phyloP scores from a whole-genome alignment of 768 basidiomycete genomes.

The Auricularia sp. region DNA sequence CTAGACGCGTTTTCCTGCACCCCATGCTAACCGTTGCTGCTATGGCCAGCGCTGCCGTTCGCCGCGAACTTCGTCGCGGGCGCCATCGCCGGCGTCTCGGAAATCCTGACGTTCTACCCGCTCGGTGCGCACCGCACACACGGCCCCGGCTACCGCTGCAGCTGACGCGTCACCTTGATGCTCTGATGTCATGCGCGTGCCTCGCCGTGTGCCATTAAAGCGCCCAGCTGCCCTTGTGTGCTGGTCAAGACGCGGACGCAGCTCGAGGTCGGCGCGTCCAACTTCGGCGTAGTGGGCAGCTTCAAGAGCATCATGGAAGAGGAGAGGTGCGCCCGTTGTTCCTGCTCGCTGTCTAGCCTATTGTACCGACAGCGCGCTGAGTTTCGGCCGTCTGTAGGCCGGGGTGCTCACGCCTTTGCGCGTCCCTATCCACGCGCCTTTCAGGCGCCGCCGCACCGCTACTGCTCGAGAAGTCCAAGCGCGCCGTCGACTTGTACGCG shows the following conservation, averaged over 20 bases:
- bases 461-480: conserved; percentile 93
- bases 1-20: no score
- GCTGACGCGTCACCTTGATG: neutral
- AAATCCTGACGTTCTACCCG: conserved; percentile 73
- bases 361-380: conserved; percentile 21
- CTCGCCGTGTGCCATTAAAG: no score
- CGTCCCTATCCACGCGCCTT: neutral
- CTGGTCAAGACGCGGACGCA: conserved; percentile 99
- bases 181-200: conserved; percentile 71
- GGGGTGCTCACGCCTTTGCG: conserved; percentile 32
- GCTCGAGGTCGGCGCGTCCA: conserved; percentile 73
- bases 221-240: no score
- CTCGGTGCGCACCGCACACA: conserved; percentile 47
- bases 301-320: conserved; percentile 74
- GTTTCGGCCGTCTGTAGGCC: conserved; percentile 77
- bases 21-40: no score
- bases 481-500: conserved; percentile 87
- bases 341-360: neutral
- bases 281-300: conserved; percentile 70
- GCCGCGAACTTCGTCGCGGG: conserved; percentile 87
- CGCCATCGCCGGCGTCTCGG: conserved; percentile 78
- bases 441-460: conserved; percentile 88
- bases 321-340: conserved; percentile 60
- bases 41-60: conserved; percentile 62
- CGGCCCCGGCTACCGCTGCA: neutral